Base-by-base conservation (phyloP, 768 basidiomycete genomes). In the Mycena capillaripes region DNA sequence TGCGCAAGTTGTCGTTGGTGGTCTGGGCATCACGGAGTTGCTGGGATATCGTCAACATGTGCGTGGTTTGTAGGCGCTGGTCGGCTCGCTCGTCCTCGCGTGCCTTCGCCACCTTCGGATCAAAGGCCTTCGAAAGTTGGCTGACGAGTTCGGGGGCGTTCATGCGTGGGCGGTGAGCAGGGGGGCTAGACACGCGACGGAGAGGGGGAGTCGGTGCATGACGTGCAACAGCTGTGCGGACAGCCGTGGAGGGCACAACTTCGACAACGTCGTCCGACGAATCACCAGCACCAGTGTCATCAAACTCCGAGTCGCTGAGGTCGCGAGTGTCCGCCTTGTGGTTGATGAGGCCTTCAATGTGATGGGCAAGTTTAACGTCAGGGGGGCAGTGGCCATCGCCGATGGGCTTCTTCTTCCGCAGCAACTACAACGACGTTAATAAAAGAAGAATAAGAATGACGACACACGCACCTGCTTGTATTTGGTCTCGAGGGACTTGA, bases 21-120 rank as follows among this genome's bases (percentile, higher is more conserved):
- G 70, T 30, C 25, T 79, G 76, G 8, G 74, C 21, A 44, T 82
- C 77, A 21, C 74, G 69, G 30, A 82, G 75, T 65, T 82, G 80
- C 32, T 34, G n/a, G 11, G 32, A 1, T 6, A 57, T 3, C 3
- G 19, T 8, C 12, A 36, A 32, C 19, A 57, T 21, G 21, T 36
- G 55, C 21, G 55, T 34, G 8, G 55, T 12, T 25, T 57, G 55
- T 10, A 57, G 11, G 34, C 27, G 29, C 19, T n/a, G 55, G 12
- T 36, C 19, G 14, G 55, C 55, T 1, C 34, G 34, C 7, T 57
- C 34, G 10, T 9, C 21, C 12, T 57, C 55, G n/a, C 55, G n/a
- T 4, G 55, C 19, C 32, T 34, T 34, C 34, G 6, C 19, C 11
- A 23, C 55, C 32, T 19, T 14, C 9, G 34, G 55, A 23, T 57